Percentiles rank a stretch among this genome's conserved stretches.
phyloP scores from a whole-genome alignment of 805 yeast species.

The Kuraishia ogatae region DNA sequence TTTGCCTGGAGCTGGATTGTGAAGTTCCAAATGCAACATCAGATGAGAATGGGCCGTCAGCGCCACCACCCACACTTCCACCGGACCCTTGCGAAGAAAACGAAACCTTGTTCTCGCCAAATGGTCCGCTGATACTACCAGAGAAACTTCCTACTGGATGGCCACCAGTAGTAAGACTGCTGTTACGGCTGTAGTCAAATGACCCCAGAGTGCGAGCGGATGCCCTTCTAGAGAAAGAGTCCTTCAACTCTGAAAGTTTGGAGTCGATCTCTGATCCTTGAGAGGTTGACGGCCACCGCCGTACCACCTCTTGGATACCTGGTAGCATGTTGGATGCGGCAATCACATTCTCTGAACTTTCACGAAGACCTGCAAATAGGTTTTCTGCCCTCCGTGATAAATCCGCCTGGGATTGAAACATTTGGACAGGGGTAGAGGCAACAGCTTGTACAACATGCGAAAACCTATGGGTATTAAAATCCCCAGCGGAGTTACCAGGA shows the following conservation, averaged over 20 bases:
- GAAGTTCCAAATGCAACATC: not conserved
- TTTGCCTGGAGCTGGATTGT: conserved; percentile 17
- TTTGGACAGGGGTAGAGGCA: not conserved
- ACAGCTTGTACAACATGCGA: not conserved
- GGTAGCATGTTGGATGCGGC: not conserved
- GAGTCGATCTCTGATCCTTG: not conserved
- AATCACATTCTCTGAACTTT: not conserved
- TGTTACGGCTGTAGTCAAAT: not conserved
- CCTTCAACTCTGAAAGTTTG: not conserved
- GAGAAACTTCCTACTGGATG: not conserved
- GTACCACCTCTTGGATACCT: not conserved
- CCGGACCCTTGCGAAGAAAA: not conserved
- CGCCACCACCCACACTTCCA: too few relatives aligned
- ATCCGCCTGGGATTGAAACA: not conserved
- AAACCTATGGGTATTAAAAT: not conserved
- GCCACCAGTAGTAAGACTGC: not conserved
- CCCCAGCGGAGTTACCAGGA: not conserved
- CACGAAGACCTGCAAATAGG: not conserved
- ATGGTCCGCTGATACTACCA: not conserved
- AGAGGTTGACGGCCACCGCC: not conserved
- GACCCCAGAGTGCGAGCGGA: not conserved
- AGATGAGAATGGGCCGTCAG: not conserved
- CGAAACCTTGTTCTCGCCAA: not conserved
- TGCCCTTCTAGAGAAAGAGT: not conserved
- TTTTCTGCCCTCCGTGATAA: not conserved